A percentile compares a stretch with the other conserved stretches of the same genome.
These are phyloP conservation scores for Nitzschia sp. DNA, from an alignment of 108 stramenopile species.

Conservation along the genomic window DNA sequence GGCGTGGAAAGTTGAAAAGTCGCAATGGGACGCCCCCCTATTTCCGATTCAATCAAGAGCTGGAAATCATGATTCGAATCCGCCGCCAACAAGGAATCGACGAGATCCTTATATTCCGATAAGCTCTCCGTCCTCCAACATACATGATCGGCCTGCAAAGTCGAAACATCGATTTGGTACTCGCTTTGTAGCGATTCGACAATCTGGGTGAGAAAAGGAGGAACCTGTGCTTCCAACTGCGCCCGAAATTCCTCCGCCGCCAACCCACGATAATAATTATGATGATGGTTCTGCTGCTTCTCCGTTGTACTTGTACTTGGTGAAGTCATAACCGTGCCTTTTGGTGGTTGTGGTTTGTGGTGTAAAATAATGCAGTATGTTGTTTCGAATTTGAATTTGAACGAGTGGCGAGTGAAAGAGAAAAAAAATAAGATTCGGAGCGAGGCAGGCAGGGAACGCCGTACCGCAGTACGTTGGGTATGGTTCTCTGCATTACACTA, in stretches of 20 bases:
- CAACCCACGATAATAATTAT: too few relatives aligned
- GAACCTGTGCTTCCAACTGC: constrained; percentile 23
- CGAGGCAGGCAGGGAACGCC: too few relatives aligned
- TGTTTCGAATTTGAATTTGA: too few relatives aligned
- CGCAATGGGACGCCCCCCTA: constrained; percentile 53
- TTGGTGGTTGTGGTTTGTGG: too few relatives aligned
- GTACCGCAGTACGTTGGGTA: too few relatives aligned
- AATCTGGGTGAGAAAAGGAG: constrained; percentile 32
- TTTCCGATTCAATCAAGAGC: constrained; percentile 47
- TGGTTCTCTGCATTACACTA: too few relatives aligned
- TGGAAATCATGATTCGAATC: constrained; percentile 5
- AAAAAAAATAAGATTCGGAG: too few relatives aligned
- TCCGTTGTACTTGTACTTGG: too few relatives aligned
- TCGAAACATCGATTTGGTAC: constrained; percentile 25
- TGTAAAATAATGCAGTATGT: too few relatives aligned
- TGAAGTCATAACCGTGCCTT: too few relatives aligned
- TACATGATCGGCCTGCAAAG: constrained; percentile 48
- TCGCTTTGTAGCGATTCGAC: constrained; percentile 7
- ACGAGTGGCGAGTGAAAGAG: too few relatives aligned
- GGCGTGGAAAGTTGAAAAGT: constrained; percentile 34
- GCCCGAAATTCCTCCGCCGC: constrained; percentile 29
- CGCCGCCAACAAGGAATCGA: not conserved
- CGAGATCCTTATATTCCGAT: constrained; percentile 32
- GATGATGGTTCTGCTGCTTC: too few relatives aligned
- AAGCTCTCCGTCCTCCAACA: constrained; percentile 49